Evolutionary conservation across 2,329 filamentous ascomycete species (phyloP).

Genomic region (Drechmeria coniospora): DNA sequence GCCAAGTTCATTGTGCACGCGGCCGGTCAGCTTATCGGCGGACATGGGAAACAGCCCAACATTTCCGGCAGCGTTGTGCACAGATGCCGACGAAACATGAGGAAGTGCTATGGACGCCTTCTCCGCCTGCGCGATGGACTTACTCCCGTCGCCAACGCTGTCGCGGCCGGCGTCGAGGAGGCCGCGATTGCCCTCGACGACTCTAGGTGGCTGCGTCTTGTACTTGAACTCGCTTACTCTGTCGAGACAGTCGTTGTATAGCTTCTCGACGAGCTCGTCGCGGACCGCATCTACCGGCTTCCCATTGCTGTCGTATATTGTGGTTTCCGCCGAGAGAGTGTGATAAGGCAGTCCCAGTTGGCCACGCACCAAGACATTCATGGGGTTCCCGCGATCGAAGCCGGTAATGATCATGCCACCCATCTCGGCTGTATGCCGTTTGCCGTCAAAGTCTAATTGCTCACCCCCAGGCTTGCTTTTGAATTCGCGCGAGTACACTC

Average conservation of each 20-base stretch:
- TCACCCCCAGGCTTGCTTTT: conserved; percentile 39
- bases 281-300: conserved; percentile 60
- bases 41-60: conserved; percentile 47
- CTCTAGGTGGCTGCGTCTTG: conserved; percentile 52
- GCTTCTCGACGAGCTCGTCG: conserved; percentile 72
- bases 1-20: conserved; percentile 55
- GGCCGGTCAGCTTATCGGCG: conserved; percentile 54
- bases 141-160: conserved; percentile 50
- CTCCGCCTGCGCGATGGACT: conserved; percentile 57
- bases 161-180: conserved; percentile 75
- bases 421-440: conserved; percentile 77
- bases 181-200: conserved; percentile 68
- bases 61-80: conserved; percentile 36
- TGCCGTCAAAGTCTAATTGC: conserved; percentile 38
- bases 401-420: conserved; percentile 97
- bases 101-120: conserved; percentile 49
- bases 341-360: conserved; percentile 83
- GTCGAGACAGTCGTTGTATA: conserved; percentile 92
- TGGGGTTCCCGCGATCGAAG: conserved; percentile 85
- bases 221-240: conserved; percentile 82
- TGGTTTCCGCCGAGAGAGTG: conserved; percentile 61
- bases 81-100: conserved; percentile 35
- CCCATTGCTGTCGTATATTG: conserved; percentile 76
- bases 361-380: conserved; percentile 80
- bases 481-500: conserved; percentile 72